Evolutionary conservation across 164 flowering plant species (phyloP), one percentile per base, ranked within the genome.

Genomic region (Umbilicus rupestris): DNA sequence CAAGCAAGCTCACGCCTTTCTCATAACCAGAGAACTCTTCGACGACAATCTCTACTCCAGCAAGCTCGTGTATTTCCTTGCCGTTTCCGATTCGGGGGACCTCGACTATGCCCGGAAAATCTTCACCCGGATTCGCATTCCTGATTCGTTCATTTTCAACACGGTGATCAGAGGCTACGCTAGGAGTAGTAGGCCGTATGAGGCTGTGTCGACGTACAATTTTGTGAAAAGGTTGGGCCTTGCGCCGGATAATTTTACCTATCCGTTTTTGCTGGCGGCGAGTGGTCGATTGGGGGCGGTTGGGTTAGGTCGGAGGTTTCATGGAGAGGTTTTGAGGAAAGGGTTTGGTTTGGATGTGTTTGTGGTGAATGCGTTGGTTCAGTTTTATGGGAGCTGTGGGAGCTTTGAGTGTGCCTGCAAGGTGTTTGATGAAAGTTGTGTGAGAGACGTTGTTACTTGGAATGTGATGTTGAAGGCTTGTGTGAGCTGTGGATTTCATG

Each of bases 11-110:
- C 70, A 68, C 50, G 70, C 70, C 31, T 33, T 58, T 63, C 65
- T 68, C 55, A 45, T 59, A 15, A 59, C 39, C 31, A 59, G 31
- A 55, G 24, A 30, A 29, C 47, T 64, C 29, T 35, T 70, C 55
- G 37, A 52, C 46, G 24, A 70, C 39, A 64, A 52, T 37, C 68
- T 26, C 55, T 64, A 46, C 64, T 17, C 44, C 59, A 70, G 68
- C 72, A 70, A 70, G 55, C 72, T 70, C 64, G n/a, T 70, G 24
- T n/a, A 57, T 5, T 70, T 70, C 57, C 68, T 70, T 31, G 63
- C 55, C 63, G 7, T 69, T 16, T 52, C 63, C 64, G 57, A 47
- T n/a, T 50, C 66, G 55, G 55, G 64, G 41, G 31, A 64, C 68
- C 72, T 70, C 55, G 16, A 55, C n/a, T 70, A 64, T 9, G 72